A percentile compares a stretch with the other conserved stretches of the same genome.
These are phyloP conservation scores for Hypoxylon sp. DNA, from an alignment of 2,329 filamentous ascomycete species.

Conservation along the genomic window DNA sequence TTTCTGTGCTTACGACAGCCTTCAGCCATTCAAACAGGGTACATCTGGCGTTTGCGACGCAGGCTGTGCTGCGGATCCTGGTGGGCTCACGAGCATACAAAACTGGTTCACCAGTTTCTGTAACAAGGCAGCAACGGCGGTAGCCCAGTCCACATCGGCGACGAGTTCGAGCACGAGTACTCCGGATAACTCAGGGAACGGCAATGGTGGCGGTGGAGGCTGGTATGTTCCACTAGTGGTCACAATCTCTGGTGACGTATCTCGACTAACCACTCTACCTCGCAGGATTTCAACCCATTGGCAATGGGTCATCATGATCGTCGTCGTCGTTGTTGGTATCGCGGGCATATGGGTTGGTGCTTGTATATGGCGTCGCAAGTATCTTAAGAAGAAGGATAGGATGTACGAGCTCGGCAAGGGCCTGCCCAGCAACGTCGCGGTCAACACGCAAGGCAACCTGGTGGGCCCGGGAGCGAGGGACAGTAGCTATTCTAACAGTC, in stretches of 20 bases:
- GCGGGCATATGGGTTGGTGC: slow-evolving; percentile 71
- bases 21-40: slow-evolving; percentile 65
- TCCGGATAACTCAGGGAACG: slow-evolving; percentile 33
- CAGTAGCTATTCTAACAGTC: slow-evolving; percentile 41
- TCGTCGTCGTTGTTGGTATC: slow-evolving; percentile 76
- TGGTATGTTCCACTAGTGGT: slow-evolving; percentile 55
- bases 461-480: slow-evolving; percentile 41
- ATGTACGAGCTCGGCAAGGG: slow-evolving; percentile 59
- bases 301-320: slow-evolving; percentile 83
- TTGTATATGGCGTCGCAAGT: slow-evolving; percentile 75
- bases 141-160: slow-evolving; percentile 42
- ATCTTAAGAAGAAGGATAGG: slow-evolving; percentile 73
- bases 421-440: slow-evolving; percentile 48
- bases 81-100: slow-evolving; percentile 65
- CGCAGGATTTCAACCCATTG: slow-evolving; percentile 73
- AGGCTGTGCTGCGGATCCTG: slow-evolving; percentile 59
- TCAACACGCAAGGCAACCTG: slow-evolving; percentile 45
- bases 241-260: background rate
- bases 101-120: slow-evolving; percentile 77
- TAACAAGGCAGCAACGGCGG: slow-evolving; percentile 49
- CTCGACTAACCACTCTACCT: slow-evolving; percentile 5
- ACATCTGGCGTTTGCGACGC: slow-evolving; percentile 68
- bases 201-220: slow-evolving; percentile 49
- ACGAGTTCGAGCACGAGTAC: slow-evolving; percentile 37
- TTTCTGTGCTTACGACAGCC: slow-evolving; percentile 72